A percentile compares a stretch with the other conserved stretches of the same genome.
phyloP scores from a whole-genome alignment of 345 rosid species.

The Salix caprea region DNA sequence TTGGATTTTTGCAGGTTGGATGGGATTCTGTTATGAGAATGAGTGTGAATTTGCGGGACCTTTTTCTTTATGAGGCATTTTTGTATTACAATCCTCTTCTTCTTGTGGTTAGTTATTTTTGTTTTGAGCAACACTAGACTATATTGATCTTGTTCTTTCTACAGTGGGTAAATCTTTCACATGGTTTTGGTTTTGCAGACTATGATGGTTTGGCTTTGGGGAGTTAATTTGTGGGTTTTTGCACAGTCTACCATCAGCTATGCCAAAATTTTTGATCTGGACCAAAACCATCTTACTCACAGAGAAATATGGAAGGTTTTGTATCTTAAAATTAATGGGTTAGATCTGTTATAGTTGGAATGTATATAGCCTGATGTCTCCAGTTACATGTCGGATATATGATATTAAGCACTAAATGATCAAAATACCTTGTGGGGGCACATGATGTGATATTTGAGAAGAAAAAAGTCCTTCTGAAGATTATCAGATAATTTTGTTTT shows the following conservation, averaged over 20 bases:
- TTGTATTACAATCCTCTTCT: constrained; percentile 96
- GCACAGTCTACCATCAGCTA: constrained; percentile 71
- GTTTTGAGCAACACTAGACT: neutral
- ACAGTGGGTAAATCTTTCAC: neutral
- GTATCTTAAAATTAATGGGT: neutral
- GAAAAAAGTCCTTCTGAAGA: neutral
- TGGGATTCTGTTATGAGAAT: constrained; percentile 95
- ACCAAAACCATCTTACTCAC: constrained; percentile 84
- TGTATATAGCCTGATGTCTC: neutral
- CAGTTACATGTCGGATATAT: neutral
- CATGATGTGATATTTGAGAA: neutral
- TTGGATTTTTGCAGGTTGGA: constrained; percentile 58
- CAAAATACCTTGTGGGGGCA: neutral
- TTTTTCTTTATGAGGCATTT: constrained; percentile 88
- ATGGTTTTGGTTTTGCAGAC: constrained; percentile 50
- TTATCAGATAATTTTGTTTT: neutral
- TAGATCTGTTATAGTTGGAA: neutral
- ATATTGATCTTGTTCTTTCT: neutral
- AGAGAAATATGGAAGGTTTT: constrained; percentile 94
- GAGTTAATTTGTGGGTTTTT: constrained; percentile 85
- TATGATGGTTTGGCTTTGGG: constrained; percentile 98
- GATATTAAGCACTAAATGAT: neutral
- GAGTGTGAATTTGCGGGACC: constrained; percentile 76
- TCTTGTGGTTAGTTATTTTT: constrained; percentile 65
- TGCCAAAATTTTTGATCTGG: constrained; percentile 69